These are phyloP conservation scores for Murraya paniculata DNA, from an alignment of 345 rosid genomes.

Conservation along the genomic window DNA sequence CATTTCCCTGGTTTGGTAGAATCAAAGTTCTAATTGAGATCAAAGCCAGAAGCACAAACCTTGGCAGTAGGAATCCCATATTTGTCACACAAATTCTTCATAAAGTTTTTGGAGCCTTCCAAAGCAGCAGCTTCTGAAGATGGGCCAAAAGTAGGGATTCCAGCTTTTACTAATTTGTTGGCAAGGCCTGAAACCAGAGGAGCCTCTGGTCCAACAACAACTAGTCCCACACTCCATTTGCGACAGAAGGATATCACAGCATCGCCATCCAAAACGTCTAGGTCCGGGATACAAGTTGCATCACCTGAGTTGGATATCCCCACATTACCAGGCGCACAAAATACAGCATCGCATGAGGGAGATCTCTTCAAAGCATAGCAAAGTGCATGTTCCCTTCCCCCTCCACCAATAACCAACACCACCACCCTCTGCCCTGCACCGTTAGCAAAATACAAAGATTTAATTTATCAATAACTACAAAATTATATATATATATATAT, in stretches of 20 bases:
- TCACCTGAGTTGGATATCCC: slow-evolving; percentile 80
- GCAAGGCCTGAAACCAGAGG: slow-evolving; percentile 90
- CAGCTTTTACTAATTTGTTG: slow-evolving; percentile 62
- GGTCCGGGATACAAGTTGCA: slow-evolving; percentile 78
- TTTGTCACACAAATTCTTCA: slow-evolving; percentile 87
- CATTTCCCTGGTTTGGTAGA: background rate
- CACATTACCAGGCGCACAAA: slow-evolving; percentile 92
- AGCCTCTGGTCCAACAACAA: slow-evolving; percentile 93
- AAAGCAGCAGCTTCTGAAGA: slow-evolving; percentile 95
- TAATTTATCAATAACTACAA: background rate
- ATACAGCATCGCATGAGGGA: slow-evolving; percentile 63
- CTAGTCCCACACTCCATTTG: slow-evolving; percentile 62
- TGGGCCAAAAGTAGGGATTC: slow-evolving; percentile 86
- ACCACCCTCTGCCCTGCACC: slow-evolving; percentile 55
- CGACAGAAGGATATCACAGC: slow-evolving; percentile 74
- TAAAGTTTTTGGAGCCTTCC: slow-evolving; percentile 95
- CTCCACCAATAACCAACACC: slow-evolving; percentile 94
- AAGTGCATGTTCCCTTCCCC: slow-evolving; percentile 95
- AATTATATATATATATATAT: too few relatives aligned
- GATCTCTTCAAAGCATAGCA: slow-evolving; percentile 81
- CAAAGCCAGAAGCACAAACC: slow-evolving; percentile 39
- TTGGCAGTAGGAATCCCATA: slow-evolving; percentile 91
- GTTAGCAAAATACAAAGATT: background rate
- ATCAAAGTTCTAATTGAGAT: background rate
- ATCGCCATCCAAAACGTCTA: slow-evolving; percentile 55